phyloP scores from a whole-genome alignment of 2,329 filamentous ascomycete species.

The Tricladium varicosporioides region DNA sequence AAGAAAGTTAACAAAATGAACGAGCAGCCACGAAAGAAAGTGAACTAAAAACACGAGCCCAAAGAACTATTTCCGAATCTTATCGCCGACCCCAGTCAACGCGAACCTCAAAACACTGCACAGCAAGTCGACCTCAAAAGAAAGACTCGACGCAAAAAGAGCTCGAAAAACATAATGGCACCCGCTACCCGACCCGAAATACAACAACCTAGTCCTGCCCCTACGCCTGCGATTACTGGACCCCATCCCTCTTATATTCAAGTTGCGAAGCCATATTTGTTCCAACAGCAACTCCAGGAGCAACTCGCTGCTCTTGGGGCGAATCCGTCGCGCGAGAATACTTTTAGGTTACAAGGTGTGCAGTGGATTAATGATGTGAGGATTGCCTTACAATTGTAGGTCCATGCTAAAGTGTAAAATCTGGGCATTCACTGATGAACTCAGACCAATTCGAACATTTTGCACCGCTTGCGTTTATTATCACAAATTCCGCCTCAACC shows the following conservation, averaged over 20 bases:
- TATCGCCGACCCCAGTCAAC: not conserved
- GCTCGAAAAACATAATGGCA: slow-evolving; percentile 19
- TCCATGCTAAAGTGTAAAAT: slow-evolving; percentile 13
- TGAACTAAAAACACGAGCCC: no score
- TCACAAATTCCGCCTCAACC: slow-evolving; percentile 86
- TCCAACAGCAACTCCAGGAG: slow-evolving; percentile 76
- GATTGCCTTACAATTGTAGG: slow-evolving; percentile 74
- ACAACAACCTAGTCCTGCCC: slow-evolving; percentile 1
- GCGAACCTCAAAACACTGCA: not conserved
- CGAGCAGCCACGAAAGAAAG: no score
- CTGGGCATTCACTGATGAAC: slow-evolving; percentile 3
- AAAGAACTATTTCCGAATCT: not conserved
- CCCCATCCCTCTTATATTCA: slow-evolving; percentile 37
- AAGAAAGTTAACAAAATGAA: no score
- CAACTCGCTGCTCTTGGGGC: slow-evolving; percentile 67
- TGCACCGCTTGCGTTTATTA: slow-evolving; percentile 91
- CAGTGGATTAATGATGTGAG: slow-evolving; percentile 86
- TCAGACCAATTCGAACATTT: slow-evolving; percentile 83
- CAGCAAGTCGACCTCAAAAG: not conserved
- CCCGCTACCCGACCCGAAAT: slow-evolving; percentile 12
- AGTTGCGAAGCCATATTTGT: slow-evolving; percentile 65
- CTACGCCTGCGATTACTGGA: slow-evolving; percentile 16
- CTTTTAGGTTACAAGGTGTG: slow-evolving; percentile 78
- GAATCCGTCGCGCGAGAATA: slow-evolving; percentile 77
- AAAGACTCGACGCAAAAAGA: not conserved